Base-by-base conservation (phyloP, 257 asterid species). In the Verbena officinalis region DNA sequence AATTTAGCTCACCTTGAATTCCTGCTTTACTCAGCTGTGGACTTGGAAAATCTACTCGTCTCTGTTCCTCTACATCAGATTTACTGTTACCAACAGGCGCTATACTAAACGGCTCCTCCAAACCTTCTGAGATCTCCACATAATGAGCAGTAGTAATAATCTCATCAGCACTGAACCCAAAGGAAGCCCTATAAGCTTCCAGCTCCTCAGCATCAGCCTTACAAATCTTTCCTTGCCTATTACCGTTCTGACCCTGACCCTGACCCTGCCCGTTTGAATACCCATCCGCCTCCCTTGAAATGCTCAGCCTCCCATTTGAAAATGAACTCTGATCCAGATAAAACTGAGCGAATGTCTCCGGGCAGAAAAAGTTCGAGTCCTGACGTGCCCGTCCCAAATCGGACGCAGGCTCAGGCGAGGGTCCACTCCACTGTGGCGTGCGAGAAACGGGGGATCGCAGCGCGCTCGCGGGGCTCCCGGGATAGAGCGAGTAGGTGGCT, bases 91-190 rank as follows among this genome's bases (percentile, higher is more conserved):
- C 66, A 75, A 70, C 75, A 44, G 91, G 83, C 22, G 79, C 74
- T 80, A 84, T 86, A 78, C 82, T 80, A 52, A 82, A 86, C 2
- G 90, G 71, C 21, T 84, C 90, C 16, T 83, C 88, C 55, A 73
- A 49, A 60, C 71, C 88, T 58, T 89, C 86, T 20, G 95, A 77
- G 58, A 89, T 89, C 78, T 86, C 95, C 53, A 89, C 96, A 64
- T 89, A 89, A 49, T 82, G 90, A 43, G 86, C 21, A 14, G 96
- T 86, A 11, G 84, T 82, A 54, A 86, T 79, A 46, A 89, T 79
- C 68, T 89, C 96, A 80, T 89, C 96, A 39, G 96, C 96, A 72
- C 96, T 89, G 79, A 89, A 89, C 69, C 95, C 96, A 62, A 89
- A 89, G 15, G 96, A 89, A 15, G 96, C 96, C 77, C 96, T 75